phyloP scores from a whole-genome alignment of 83 land plant species.

The Isoetes engelmannii region DNA sequence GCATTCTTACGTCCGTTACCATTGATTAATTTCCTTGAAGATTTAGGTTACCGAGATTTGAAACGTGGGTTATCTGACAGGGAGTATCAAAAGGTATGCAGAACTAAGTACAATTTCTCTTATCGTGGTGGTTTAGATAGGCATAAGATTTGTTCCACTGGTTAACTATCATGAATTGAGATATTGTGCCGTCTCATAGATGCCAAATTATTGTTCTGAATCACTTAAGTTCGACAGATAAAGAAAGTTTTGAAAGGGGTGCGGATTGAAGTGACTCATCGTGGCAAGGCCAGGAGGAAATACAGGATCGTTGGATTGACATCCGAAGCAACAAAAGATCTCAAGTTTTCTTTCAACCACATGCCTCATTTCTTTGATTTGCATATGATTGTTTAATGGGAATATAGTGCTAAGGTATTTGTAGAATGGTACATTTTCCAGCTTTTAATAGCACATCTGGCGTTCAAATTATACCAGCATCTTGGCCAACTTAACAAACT shows the following conservation, averaged over 20 bases:
- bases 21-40: conserved; percentile 69
- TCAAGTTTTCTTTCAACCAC: conserved; percentile 46
- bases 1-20: conserved; percentile 87
- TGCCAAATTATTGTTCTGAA: background rate
- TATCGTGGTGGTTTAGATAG: too few species aligned
- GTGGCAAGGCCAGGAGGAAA: conserved; percentile 83
- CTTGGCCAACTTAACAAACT: too few species aligned
- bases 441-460: too few species aligned
- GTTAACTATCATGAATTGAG: too few species aligned
- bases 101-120: too few species aligned
- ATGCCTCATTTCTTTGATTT: background rate
- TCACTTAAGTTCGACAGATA: conserved; percentile 34
- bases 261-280: conserved; percentile 89
- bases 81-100: conserved; percentile 70
- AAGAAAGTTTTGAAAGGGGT: conserved; percentile 90
- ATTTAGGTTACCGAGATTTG: conserved; percentile 58
- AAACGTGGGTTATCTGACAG: conserved; percentile 70
- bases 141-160: too few species aligned
- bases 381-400: too few species aligned
- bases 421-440: too few species aligned
- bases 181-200: background rate
- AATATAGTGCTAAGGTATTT: too few species aligned
- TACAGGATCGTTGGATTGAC: conserved; percentile 85
- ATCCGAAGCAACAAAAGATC: conserved; percentile 76
- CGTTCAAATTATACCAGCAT: too few species aligned